Evolutionary conservation across 2,329 filamentous ascomycete genomes (phyloP).

Genomic region (Colletotrichum tropicale): DNA sequence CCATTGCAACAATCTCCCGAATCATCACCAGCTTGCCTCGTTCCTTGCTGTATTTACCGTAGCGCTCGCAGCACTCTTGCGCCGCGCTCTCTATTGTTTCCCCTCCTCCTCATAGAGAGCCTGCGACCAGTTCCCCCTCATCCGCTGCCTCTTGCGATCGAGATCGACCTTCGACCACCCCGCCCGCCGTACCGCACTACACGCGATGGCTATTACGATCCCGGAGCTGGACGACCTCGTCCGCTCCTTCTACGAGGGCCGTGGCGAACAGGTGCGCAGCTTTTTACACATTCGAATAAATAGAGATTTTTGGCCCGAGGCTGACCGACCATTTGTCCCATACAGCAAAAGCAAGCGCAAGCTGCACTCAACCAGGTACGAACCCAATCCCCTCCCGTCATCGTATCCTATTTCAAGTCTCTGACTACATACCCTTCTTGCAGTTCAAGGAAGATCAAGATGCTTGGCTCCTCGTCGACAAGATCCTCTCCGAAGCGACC

Average conservation of each 20-base stretch:
- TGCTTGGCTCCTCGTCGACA: slow-evolving; percentile 96
- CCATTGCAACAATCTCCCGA: background rate
- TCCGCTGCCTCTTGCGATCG: slow-evolving; percentile 20
- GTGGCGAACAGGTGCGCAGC: slow-evolving; percentile 81
- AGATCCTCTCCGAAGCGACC: slow-evolving; percentile 91
- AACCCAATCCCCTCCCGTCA: slow-evolving; percentile 22
- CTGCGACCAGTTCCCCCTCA: slow-evolving; percentile 14
- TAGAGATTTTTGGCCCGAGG: slow-evolving; percentile 24
- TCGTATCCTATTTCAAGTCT: background rate
- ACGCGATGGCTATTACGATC: slow-evolving; percentile 73
- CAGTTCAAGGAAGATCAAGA: slow-evolving; percentile 99
- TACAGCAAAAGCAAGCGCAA: slow-evolving; percentile 94
- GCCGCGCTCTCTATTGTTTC: slow-evolving; percentile 26
- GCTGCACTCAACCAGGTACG: slow-evolving; percentile 89
- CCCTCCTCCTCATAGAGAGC: slow-evolving; percentile 21
- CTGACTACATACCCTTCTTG: slow-evolving; percentile 29
- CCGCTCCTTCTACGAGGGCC: slow-evolving; percentile 96
- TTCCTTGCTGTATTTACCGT: background rate
- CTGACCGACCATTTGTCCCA: slow-evolving; percentile 43
- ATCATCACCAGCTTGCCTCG: background rate
- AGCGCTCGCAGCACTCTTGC: background rate
- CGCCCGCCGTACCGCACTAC: slow-evolving; percentile 34
- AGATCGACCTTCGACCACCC: slow-evolving; percentile 29
- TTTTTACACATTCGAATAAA: background rate
- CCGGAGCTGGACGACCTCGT: slow-evolving; percentile 96